Evolutionary conservation across 73 alveolate genomes (phyloP), one percentile per base, ranked within the genome.

Genomic region (Halteria grandinella): DNA sequence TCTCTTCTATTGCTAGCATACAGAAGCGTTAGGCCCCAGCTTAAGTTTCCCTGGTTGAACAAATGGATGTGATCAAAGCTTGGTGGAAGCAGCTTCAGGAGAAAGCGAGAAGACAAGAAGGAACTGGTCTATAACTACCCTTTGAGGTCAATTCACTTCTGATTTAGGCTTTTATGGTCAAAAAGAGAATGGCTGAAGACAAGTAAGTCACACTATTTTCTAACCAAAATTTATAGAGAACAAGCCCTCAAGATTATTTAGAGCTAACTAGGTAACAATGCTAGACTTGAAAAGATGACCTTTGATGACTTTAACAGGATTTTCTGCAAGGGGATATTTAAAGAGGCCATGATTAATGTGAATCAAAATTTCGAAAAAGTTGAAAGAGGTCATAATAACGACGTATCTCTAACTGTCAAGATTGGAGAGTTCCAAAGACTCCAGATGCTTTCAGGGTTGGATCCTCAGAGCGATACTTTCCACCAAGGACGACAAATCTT

Each of bases 251-350:
- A 50, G 60, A 28, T 70, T 32, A 48, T 70, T 28, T 49, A n/a
- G 36, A 27, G 40, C 5, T 25, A 64, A 45, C 39, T 64, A 23
- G 79, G 79, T 10, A 28, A 51, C 66, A 23, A 25, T 25, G 5
- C 55, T 62, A 31, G 50, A 70, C 47, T 7, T 36, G 75, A 71
- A 7, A 50, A 31, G 8, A 33, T 84, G 1, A 41, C 24, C 23
- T 84, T 48, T 54, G 93, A 84, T 40, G 93, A 84, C 52, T 84
- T 71, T 45, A 54, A 84, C 36, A 44, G 78, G 32, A 28, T 84
- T 17, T 84, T 84, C 53, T 84, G 93, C 55, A 74, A 62, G 45
- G 93, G 93, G 6, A 72, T 84, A 1, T 84, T 84, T 53, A 84
- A 84, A 62, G 88, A 84, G 28, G 86, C 93, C 1, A 51, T 84